phyloP scores from a whole-genome alignment of 495 filamentous ascomycete genomes.

The Neurospora sp. region DNA sequence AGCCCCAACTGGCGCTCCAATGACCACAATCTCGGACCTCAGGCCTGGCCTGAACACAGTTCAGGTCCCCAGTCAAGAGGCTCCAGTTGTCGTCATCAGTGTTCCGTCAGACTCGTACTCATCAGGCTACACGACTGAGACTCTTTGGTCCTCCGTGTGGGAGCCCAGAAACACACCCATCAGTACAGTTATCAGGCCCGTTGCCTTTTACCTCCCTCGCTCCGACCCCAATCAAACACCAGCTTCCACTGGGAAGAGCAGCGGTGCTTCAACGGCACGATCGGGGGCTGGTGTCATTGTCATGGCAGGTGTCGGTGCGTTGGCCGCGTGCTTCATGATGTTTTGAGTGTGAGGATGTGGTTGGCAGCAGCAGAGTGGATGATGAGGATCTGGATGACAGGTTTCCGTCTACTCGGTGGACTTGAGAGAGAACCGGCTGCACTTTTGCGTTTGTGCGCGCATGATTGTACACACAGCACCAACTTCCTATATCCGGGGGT shows the following conservation, averaged over 20 bases:
- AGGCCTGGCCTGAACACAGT: neutral
- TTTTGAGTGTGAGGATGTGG: neutral
- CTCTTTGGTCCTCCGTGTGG: neutral
- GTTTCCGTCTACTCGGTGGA: neutral
- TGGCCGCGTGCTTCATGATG: neutral
- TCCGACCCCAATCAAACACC: neutral
- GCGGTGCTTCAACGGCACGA: neutral
- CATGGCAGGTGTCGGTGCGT: neutral
- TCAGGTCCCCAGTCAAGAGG: neutral
- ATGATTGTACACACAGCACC: neutral
- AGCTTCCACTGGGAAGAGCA: neutral
- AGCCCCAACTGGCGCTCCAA: neutral
- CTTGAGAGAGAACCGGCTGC: neutral
- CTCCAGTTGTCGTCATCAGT: neutral
- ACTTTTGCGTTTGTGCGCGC: neutral
- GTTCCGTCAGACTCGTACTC: neutral
- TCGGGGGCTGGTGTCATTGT: neutral
- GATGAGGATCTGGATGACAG: neutral
- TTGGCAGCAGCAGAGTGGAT: neutral
- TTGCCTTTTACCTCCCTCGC: neutral
- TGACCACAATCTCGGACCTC: neutral
- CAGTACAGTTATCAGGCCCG: neutral
- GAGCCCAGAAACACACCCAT: neutral
- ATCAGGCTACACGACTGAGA: neutral
- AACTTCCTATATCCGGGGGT: neutral